Base-by-base conservation (phyloP, 1,139 yeast genomes). In the Yarrowia galli region DNA sequence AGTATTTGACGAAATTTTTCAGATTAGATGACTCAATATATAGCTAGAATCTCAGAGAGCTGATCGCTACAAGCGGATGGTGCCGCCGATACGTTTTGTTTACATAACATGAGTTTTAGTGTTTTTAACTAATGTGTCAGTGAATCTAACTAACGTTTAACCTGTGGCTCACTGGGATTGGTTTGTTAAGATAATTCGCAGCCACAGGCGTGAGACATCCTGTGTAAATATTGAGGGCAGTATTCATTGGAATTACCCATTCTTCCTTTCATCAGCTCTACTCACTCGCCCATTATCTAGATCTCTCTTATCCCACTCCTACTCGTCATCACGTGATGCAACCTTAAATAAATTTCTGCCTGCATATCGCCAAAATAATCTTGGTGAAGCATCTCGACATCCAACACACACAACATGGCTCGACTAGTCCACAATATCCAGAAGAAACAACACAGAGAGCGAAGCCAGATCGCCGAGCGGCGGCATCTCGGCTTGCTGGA, bases 381-480 rank as follows among this genome's bases (percentile, higher is more conserved):
- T 58, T 18, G 28, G 8, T n/a, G 20, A 20, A 25, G 16, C 7
- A 54, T 23, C 38, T 18, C 36, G 38, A 40, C 60, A 36, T 28
- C 43, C 22, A 23, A 23, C 36, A 36, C 56, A 36, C 18, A 43
- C 64, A 53, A 15, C 40, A 91, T 91, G 97, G 91, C 90, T 49
- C 89, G 88, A 71, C 80, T 90, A 61, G 95, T 89, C 22, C 98
- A 92, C 78, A 90, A 91, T 76, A 88, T 93, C 40, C 98, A 95
- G 79, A 95, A 95, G 81, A 95, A 92, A 75, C 98, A 95, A 82
- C 99, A 95, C 75, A 83, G 92, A 72, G 99, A 95, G 80, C 86
- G 99, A 75, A 86, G 97, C 12, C 99, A 95, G 79, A 89, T 92
- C 2, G 82, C 81, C 63, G 88, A 86, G 65, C 84, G 99, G 70